Conservation (phyloP, 441 rosid genomes). For the Rhodomyrtus psidioides region DNA sequence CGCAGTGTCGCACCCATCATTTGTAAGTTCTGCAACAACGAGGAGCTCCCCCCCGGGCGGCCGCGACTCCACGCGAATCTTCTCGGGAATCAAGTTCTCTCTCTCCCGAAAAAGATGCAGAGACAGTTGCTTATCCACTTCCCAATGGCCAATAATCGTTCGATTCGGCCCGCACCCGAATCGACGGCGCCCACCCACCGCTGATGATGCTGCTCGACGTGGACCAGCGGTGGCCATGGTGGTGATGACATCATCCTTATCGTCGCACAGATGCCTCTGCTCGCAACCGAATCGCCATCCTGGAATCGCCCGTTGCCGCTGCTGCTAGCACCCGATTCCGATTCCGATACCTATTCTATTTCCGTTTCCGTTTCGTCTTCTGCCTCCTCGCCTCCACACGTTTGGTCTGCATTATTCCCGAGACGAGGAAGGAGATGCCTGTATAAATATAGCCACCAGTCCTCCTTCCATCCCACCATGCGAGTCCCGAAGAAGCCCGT, state of each 20-base stretch:
- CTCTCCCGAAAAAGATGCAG: background rate
- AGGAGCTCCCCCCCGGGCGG: background rate
- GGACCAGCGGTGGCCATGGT: background rate
- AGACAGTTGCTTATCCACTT: background rate
- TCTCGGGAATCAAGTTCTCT: background rate
- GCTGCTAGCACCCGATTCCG: constrained; percentile 4
- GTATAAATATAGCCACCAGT: constrained; percentile 15
- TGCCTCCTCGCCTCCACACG: constrained; percentile 7
- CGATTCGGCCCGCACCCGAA: background rate
- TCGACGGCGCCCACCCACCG: background rate
- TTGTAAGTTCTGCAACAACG: background rate
- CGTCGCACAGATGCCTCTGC: background rate
- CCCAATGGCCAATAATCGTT: background rate
- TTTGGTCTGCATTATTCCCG: background rate
- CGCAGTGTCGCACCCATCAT: background rate
- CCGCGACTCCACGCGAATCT: background rate
- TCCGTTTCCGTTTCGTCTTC: background rate
- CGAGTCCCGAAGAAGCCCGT: constrained; percentile 38
- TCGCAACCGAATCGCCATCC: background rate
- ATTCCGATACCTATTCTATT: too few species aligned
- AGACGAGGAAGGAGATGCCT: constrained; percentile 16
- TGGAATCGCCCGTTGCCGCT: background rate
- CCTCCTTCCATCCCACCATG: constrained; percentile 18
- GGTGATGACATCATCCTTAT: background rate
- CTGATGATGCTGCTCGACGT: background rate